A percentile compares a stretch with the other conserved stretches of the same genome.
These are phyloP conservation scores for Wickerhamomyces sydowiorum DNA, from an alignment of 805 yeast species.

Conservation along the genomic window DNA sequence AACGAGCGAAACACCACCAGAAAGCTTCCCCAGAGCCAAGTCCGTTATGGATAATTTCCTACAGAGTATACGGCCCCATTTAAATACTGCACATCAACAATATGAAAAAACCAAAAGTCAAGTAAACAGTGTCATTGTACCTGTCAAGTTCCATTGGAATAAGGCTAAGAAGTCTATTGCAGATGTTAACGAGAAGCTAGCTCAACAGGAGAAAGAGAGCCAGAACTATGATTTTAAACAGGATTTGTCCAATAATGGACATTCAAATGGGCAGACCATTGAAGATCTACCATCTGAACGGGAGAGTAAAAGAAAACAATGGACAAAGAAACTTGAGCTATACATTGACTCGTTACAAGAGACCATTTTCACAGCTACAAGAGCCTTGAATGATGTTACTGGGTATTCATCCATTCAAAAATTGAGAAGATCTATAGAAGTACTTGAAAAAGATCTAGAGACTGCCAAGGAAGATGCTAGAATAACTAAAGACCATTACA, in stretches of 20 bases:
- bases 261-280: conserved; percentile 18
- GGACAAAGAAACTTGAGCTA: conserved; percentile 40
- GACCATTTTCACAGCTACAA: conserved; percentile 53
- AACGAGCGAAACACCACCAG: no score
- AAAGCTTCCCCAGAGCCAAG: background rate
- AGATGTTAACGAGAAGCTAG: conserved; percentile 30
- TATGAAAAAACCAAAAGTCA: conserved; percentile 13
- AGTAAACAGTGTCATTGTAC: conserved; percentile 6
- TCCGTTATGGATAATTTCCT: conserved; percentile 8
- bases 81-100: conserved; percentile 12
- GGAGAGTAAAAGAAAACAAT: conserved; percentile 32
- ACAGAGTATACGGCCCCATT: conserved; percentile 14
- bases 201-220: conserved; percentile 30
- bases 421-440: conserved; percentile 55
- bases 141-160: conserved; percentile 15
- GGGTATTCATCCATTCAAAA: conserved; percentile 82
- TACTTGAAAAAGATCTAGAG: conserved; percentile 45
- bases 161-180: conserved; percentile 30
- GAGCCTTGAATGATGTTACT: conserved; percentile 81
- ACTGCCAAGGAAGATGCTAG: conserved; percentile 43
- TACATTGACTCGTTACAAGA: conserved; percentile 52
- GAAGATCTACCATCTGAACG: conserved; percentile 40
- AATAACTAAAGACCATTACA: conserved; percentile 43
- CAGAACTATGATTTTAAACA: conserved; percentile 30
- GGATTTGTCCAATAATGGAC: conserved; percentile 23